Evolutionary conservation across 768 basidiomycete species (phyloP).

Genomic region (Boletus tylopilopsis): DNA sequence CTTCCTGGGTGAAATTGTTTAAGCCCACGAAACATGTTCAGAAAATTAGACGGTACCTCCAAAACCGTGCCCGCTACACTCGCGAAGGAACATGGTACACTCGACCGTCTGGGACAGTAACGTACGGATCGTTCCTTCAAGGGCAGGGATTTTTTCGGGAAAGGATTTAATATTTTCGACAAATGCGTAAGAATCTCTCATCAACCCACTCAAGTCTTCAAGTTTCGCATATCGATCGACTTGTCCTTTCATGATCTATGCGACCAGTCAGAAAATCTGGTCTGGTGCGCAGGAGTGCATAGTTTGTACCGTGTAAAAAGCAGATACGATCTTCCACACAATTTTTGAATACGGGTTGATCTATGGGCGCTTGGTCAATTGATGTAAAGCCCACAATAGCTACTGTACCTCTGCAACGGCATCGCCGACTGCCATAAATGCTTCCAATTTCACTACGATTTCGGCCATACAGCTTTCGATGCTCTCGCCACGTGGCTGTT

Average conservation of each 20-base stretch:
- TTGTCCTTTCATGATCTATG: slow-evolving; percentile 29
- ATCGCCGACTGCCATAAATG: slow-evolving; percentile 23
- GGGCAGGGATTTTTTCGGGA: slow-evolving; percentile 24
- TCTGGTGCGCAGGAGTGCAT: background rate
- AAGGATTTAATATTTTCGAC: slow-evolving; percentile 28
- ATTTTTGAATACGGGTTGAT: slow-evolving; percentile 25
- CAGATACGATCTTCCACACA: slow-evolving; percentile 27
- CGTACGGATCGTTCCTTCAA: slow-evolving; percentile 25
- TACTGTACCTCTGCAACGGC: slow-evolving; percentile 18
- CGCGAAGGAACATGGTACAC: slow-evolving; percentile 35
- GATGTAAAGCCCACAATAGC: background rate
- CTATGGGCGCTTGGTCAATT: slow-evolving; percentile 3
- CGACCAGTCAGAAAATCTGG: slow-evolving; percentile 3
- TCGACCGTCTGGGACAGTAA: slow-evolving; percentile 34
- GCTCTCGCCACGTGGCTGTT: background rate
- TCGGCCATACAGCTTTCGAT: slow-evolving; percentile 18
- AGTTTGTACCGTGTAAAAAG: slow-evolving; percentile 24
- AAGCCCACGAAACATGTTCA: background rate
- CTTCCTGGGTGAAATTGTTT: slow-evolving; percentile 10
- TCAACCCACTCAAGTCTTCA: slow-evolving; percentile 25
- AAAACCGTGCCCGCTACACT: slow-evolving; percentile 34
- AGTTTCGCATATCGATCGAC: slow-evolving; percentile 25
- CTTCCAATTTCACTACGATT: slow-evolving; percentile 23
- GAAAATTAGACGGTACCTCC: slow-evolving; percentile 21
- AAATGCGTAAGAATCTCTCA: slow-evolving; percentile 32